Percentiles rank a stretch among this genome's conserved stretches.
Conservation (phyloP, 2,329 filamentous ascomycete genomes). For the Neofusicoccum kwambonambiense region DNA sequence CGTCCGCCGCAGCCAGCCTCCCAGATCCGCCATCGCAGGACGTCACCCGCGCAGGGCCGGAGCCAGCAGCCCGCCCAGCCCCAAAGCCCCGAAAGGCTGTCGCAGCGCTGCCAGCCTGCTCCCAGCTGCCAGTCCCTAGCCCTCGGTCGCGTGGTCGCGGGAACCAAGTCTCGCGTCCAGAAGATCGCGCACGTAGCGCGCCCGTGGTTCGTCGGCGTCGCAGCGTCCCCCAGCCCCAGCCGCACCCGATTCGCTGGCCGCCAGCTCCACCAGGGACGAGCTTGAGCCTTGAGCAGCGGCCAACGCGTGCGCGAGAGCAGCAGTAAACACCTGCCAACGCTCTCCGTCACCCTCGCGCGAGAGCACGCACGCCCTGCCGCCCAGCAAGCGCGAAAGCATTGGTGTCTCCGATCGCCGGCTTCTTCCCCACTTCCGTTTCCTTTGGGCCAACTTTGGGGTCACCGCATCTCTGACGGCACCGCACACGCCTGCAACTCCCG, state of each 20-base stretch:
- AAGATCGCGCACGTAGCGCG: constrained; percentile 25
- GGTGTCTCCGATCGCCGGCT: constrained; percentile 11
- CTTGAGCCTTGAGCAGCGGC: constrained; percentile 13
- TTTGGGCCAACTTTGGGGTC: constrained; percentile 13
- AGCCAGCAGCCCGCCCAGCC: neutral
- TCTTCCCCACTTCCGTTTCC: constrained; percentile 18
- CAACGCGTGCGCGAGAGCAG: constrained; percentile 12
- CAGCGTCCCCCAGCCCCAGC: constrained; percentile 12
- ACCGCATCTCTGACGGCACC: constrained; percentile 20
- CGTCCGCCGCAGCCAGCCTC: neutral
- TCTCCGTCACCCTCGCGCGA: neutral
- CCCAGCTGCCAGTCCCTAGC: neutral
- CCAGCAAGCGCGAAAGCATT: neutral
- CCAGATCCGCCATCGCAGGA: neutral
- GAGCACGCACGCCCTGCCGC: neutral
- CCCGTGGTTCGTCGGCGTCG: constrained; percentile 26
- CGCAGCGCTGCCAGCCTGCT: neutral
- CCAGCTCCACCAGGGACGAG: constrained; percentile 15
- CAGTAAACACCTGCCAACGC: constrained; percentile 9
- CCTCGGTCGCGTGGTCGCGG: constrained; percentile 17
- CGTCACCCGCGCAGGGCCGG: neutral
- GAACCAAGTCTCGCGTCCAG: constrained; percentile 25
- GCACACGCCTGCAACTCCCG: constrained; percentile 20
- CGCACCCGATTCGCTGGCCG: constrained; percentile 14
- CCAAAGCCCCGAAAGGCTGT: neutral